Evolutionary conservation across 1,284 basidiomycete species (phyloP).

Genomic region (Tetrapyrgos nigripes): DNA sequence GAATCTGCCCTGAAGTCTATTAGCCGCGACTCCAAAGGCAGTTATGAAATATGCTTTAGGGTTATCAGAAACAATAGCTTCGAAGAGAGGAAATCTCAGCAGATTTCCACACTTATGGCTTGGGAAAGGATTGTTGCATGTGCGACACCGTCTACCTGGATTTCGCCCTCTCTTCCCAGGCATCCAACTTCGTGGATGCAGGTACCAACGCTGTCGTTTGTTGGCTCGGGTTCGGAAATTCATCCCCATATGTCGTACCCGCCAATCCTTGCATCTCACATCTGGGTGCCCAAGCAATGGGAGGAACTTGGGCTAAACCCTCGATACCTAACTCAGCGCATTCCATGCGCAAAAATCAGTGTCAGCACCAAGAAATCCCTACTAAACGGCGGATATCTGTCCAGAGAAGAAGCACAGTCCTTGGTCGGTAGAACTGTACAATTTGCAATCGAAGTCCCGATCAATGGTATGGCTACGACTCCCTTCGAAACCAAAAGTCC

Average conservation of each 20-base stretch:
- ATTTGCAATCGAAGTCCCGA: not conserved
- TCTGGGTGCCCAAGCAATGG: slow-evolving; percentile 10
- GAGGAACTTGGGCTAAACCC: slow-evolving; percentile 4
- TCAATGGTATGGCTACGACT: not conserved
- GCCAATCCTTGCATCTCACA: not conserved
- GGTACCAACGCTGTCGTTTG: slow-evolving; percentile 1
- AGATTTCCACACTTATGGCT: not conserved
- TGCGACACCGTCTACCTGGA: not conserved
- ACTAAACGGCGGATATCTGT: not conserved
- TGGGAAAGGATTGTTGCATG: slow-evolving; percentile 1
- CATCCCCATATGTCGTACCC: slow-evolving; percentile 2
- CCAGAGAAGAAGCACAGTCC: not conserved
- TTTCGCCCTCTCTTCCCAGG: not conserved
- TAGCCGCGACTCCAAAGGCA: not conserved
- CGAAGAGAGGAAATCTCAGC: not conserved
- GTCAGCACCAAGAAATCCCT: not conserved
- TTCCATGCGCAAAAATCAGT: not conserved
- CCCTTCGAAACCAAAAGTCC: not conserved
- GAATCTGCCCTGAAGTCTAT: not conserved
- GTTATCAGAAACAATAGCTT: not conserved
- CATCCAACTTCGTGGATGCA: not conserved
- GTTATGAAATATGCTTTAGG: not conserved
- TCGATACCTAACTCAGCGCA: not conserved
- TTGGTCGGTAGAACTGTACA: slow-evolving; percentile 9
- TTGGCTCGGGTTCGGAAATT: slow-evolving; percentile 8